Conservation (phyloP, 768 basidiomycete genomes). For the Sarcodon aspratus region DNA sequence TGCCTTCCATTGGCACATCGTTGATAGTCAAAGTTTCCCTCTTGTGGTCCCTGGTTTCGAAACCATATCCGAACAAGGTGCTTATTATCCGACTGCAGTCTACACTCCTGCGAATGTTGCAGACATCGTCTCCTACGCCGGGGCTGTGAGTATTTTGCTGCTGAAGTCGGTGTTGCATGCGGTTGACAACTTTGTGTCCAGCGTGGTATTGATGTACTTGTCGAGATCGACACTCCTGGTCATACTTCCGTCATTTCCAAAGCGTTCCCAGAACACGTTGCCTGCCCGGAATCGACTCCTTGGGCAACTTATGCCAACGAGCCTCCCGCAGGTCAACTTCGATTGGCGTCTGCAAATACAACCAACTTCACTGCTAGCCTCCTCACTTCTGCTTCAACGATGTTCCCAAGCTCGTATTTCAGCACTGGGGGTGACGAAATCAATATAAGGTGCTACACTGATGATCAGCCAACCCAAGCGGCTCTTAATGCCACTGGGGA, state of each 20-base stretch:
- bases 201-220: conserved; percentile 39
- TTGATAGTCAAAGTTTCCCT: conserved; percentile 42
- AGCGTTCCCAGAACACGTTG: conserved; percentile 33
- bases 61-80: conserved; percentile 31
- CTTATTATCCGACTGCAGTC: conserved; percentile 22
- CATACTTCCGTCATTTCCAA: conserved; percentile 32
- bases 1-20: conserved; percentile 35
- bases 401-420: conserved; percentile 24
- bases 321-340: conserved; percentile 39
- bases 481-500: conserved; percentile 19
- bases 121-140: conserved; percentile 32
- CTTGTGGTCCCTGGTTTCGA: conserved; percentile 25
- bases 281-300: conserved; percentile 23
- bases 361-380: conserved; percentile 22
- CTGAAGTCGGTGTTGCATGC: not conserved
- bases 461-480: conserved; percentile 22
- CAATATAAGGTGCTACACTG: conserved; percentile 27
- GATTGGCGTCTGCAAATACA: conserved; percentile 23
- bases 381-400: conserved; percentile 16
- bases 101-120: conserved; percentile 27
- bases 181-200: conserved; percentile 8
- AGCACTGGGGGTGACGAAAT: conserved; percentile 39
- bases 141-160: conserved; percentile 20
- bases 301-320: conserved; percentile 28
- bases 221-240: conserved; percentile 41